Percentiles rank a stretch among this genome's conserved stretches.
phyloP scores from a whole-genome alignment of 2,329 filamentous ascomycete species.

The Alternaria consortialis region DNA sequence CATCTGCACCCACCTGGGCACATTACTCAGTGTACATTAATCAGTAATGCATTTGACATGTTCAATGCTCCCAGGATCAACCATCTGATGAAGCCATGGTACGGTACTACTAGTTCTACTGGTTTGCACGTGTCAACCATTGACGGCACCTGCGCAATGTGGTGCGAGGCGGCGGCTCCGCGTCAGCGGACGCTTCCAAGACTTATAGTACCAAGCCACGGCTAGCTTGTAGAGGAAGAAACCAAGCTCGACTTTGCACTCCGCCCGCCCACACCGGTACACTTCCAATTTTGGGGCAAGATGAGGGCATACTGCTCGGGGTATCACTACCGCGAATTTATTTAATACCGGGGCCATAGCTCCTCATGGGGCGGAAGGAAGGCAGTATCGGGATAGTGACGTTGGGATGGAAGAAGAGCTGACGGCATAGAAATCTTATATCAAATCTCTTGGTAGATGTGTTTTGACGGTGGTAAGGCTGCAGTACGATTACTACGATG shows the following conservation, averaged over 20 bases:
- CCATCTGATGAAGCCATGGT: neutral
- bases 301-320: slow-evolving; percentile 14
- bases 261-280: slow-evolving; percentile 16
- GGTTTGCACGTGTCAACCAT: neutral
- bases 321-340: slow-evolving; percentile 13
- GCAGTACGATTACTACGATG: neutral
- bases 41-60: neutral
- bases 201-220: slow-evolving; percentile 3
- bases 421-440: neutral
- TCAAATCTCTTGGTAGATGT: neutral
- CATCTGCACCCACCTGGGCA: neutral
- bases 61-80: neutral
- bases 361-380: slow-evolving; percentile 1
- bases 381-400: neutral
- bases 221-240: slow-evolving; percentile 10
- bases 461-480: neutral
- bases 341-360: slow-evolving; percentile 4
- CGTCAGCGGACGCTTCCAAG: slow-evolving; percentile 1
- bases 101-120: neutral
- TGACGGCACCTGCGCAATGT: neutral
- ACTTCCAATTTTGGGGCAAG: neutral
- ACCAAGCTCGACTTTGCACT: slow-evolving; percentile 23
- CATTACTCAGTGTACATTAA: neutral
- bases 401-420: neutral
- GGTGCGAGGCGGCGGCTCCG: slow-evolving; percentile 1